Percentiles rank a stretch among this genome's conserved stretches.
These are phyloP conservation scores for Xylaria multiplex DNA, from an alignment of 2,329 filamentous ascomycete genomes.

Conservation along the genomic window DNA sequence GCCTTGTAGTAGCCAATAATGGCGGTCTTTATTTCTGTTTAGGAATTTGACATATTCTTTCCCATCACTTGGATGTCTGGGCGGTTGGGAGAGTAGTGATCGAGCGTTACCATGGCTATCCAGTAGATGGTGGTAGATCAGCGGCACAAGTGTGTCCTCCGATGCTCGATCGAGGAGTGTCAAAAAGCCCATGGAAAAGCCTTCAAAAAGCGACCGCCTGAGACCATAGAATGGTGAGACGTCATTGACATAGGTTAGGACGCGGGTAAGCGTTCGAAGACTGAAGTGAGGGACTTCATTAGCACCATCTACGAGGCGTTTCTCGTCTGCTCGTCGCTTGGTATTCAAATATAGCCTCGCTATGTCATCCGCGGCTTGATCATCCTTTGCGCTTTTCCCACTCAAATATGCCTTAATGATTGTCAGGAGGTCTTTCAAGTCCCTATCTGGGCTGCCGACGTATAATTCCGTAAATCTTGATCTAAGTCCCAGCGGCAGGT, in stretches of 20 bases:
- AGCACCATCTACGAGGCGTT: slow-evolving; percentile 90
- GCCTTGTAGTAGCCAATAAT: slow-evolving; percentile 91
- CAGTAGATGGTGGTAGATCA: slow-evolving; percentile 84
- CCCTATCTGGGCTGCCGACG: slow-evolving; percentile 87
- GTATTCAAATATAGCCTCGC: slow-evolving; percentile 89
- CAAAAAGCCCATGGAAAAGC: slow-evolving; percentile 97
- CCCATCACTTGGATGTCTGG: slow-evolving; percentile 80
- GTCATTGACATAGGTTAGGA: slow-evolving; percentile 86
- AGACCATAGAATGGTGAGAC: slow-evolving; percentile 87
- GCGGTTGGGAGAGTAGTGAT: slow-evolving; percentile 79
- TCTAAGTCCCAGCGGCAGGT: slow-evolving; percentile 86
- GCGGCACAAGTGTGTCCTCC: slow-evolving; percentile 78
- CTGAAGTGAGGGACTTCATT: slow-evolving; percentile 98
- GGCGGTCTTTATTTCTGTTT: slow-evolving; percentile 70
- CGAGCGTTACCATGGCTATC: slow-evolving; percentile 74
- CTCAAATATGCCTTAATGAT: slow-evolving; percentile 91
- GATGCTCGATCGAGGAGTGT: slow-evolving; percentile 87
- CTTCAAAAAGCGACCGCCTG: slow-evolving; percentile 88
- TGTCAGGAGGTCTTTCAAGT: slow-evolving; percentile 84
- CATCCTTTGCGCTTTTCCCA: slow-evolving; percentile 74
- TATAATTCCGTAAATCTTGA: slow-evolving; percentile 97
- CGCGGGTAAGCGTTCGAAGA: slow-evolving; percentile 89
- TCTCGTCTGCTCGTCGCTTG: slow-evolving; percentile 81
- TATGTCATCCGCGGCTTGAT: slow-evolving; percentile 80
- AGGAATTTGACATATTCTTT: slow-evolving; percentile 82